A percentile compares a stretch with the other conserved stretches of the same genome.
These are phyloP conservation scores for Mucor irregularis DNA, from an alignment of 371 early-diverging fungal species.

Conservation along the genomic window DNA sequence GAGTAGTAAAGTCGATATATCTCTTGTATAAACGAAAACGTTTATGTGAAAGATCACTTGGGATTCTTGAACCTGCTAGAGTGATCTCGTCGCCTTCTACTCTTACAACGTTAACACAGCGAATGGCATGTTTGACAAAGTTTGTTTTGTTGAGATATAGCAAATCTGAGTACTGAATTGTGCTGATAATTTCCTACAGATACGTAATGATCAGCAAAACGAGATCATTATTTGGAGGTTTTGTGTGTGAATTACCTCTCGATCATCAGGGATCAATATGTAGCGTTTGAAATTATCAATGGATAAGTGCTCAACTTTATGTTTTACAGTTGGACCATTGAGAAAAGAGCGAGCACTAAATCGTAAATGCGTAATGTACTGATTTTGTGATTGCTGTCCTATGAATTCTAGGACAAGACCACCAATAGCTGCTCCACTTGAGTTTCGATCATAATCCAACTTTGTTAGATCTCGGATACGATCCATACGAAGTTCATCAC, in stretches of 20 bases:
- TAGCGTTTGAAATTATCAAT: slow-evolving; percentile 23
- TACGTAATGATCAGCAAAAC: neutral
- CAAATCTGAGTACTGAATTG: slow-evolving; percentile 36
- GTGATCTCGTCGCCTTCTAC: neutral
- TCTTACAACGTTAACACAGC: slow-evolving; percentile 4
- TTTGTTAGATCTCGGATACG: slow-evolving; percentile 28
- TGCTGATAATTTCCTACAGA: slow-evolving; percentile 33
- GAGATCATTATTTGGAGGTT: no score
- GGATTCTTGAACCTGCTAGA: neutral
- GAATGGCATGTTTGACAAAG: slow-evolving; percentile 9
- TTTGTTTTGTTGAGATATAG: slow-evolving; percentile 11
- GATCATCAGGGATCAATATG: slow-evolving; percentile 33
- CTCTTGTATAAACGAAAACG: slow-evolving; percentile 34
- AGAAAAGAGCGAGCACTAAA: neutral
- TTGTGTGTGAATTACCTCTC: no score
- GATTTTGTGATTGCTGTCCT: neutral
- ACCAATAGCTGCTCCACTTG: neutral
- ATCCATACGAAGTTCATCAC: slow-evolving; percentile 24
- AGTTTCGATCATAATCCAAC: neutral
- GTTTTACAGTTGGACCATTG: neutral
- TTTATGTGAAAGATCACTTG: neutral
- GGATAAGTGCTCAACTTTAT: slow-evolving; percentile 7
- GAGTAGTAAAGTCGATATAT: slow-evolving; percentile 31
- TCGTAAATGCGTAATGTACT: neutral
- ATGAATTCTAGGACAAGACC: slow-evolving; percentile 21